Conservation (phyloP, 176 grass and related monocot genomes). For the Phragmites australis region DNA sequence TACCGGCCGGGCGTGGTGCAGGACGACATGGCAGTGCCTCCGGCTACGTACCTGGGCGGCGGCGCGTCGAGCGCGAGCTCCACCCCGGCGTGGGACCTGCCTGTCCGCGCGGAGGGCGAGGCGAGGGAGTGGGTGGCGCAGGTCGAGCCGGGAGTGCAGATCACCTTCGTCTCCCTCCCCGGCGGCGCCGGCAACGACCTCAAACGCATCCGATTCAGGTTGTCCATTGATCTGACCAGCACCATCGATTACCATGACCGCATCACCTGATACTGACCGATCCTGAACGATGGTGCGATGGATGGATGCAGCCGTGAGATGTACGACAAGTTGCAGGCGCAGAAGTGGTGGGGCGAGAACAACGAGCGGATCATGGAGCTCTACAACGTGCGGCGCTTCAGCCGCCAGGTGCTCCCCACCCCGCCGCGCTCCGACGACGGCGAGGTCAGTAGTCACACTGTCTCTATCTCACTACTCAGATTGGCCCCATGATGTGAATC, state of each 20-base stretch:
- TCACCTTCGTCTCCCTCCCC: conserved; percentile 80
- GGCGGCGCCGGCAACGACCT: conserved; percentile 73
- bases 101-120: conserved; percentile 22
- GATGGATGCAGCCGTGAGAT: conserved; percentile 54
- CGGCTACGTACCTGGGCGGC: conserved; percentile 48
- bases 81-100: conserved; percentile 45
- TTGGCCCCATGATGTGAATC: not conserved
- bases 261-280: not conserved
- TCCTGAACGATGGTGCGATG: no score
- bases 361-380: conserved; percentile 74
- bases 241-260: no score
- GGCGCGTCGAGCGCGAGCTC: conserved; percentile 43
- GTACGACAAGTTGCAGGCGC: conserved; percentile 75
- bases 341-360: conserved; percentile 81
- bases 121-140: conserved; percentile 85
- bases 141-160: conserved; percentile 93
- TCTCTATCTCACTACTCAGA: not conserved
- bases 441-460: conserved; percentile 32
- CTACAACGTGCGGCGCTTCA: conserved; percentile 70
- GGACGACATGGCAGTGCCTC: conserved; percentile 66
- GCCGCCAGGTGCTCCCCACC: conserved; percentile 57
- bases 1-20: conserved; percentile 59
- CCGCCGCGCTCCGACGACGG: conserved; percentile 51
- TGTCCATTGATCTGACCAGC: not conserved
- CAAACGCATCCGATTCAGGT: conserved; percentile 74